Evolutionary conservation across 192 early-diverging fungal species (phyloP), one percentile per base, ranked within the genome.

Genomic region (Pilobolus umbonatus): DNA sequence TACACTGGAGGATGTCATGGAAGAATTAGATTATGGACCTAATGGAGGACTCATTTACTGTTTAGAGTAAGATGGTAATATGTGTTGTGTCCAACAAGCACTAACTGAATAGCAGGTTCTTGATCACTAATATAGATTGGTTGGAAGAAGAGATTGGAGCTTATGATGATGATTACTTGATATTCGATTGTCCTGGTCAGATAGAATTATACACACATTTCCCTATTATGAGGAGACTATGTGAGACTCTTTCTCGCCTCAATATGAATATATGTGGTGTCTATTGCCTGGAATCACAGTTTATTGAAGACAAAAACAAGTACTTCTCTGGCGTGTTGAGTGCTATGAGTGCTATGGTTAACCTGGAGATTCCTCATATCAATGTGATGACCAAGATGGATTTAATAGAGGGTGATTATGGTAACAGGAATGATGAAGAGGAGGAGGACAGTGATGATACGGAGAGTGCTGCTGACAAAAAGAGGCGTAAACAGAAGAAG

Each of bases 361-460:
- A 95, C 75, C 69, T 97, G 34, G 95, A 97, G 56, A 92, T 98
- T n/a, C 94, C 96, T 19, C 94, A 97, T 74, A 86, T 99, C 72
- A 99, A 99, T 61, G 93, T 99, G 17, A 79, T 99, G 81, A 93
- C 87, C 50, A 99, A 99, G 74, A 93, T 96, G 90, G 96, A 99
- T 75, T 70, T 99, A 46, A 68, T 98, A 4, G 54, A 68, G 51
- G 71, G 71, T 8, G 65, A 62, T 36, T 66, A 64, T 48, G 71
- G 71, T 17, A 67, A 62, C 21, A 45, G 58, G 25, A 17, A 15
- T 28, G 43, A 29, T 2, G 55, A 54, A 24, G 43, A 60, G 22
- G 65, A 77, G 55, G 75, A 69, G 2, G 60, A 72, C 53, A 74
- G 69, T 2, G 44, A 34, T 42, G 44, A 22, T 26, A 15, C 43